Evolutionary conservation across 441 rosid species (phyloP), one percentile per base, ranked within the genome.

Genomic region (Breynia disticha): DNA sequence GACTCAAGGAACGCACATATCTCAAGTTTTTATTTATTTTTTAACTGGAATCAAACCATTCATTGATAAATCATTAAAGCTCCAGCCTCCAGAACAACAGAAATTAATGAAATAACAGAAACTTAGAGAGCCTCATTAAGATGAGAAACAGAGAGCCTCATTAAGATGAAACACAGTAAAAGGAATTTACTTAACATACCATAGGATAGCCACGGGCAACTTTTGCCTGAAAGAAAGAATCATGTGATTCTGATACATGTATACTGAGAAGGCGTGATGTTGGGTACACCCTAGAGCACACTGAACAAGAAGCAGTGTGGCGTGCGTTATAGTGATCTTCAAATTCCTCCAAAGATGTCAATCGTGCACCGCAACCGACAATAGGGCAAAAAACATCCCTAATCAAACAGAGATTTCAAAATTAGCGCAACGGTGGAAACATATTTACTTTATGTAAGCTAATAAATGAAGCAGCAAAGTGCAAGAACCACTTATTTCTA

Each of bases 181-280:
- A 9, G 35, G 35, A 28, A 28, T 28, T 28, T 4, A 28, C 32
- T 24, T 24, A 24, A 28, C 35, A 61, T 82, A 91, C 96, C 98
- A 86, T 67, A 56, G 81, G 76, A 69, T 76, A 79, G 16, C 96
- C 96, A 19, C 82, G 87, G 7, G 87, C 94, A 65, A 80, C 95
- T 79, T 87, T 90, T n/a, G 95, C 94, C 60, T 91, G 84, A 60
- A 87, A 91, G 79, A 91, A 86, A 44, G 96, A 91, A 72, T 83
- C 96, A 16, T 91, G 96, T 11, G 86, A 76, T 82, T 88, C 96
- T 13, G 95, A 91, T 16, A 86, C 71, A 69, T 91, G 94, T 39
- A 91, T 79, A 74, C 89, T 82, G 52, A 91, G 83, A 17, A 91
- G 66, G 46, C 79, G 82, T 10, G 95, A 80, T 2, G 97, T 83